phyloP scores from a whole-genome alignment of 192 early-diverging fungal species.

The Coemansia sp. region DNA sequence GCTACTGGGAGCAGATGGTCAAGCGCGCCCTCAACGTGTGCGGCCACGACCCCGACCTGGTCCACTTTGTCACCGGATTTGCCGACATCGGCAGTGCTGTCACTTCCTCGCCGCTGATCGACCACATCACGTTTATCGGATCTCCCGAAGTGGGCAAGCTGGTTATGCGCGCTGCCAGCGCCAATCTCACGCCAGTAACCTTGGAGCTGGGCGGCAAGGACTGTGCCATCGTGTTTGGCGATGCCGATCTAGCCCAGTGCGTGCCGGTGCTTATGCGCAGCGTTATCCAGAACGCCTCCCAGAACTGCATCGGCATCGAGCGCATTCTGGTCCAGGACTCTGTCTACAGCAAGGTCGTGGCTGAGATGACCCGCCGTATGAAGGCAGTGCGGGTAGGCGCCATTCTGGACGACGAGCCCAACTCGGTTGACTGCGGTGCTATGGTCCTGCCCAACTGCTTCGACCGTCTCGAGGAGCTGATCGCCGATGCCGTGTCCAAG shows the following conservation, averaged over 20 bases:
- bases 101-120: conserved; percentile 56
- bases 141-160: conserved; percentile 77
- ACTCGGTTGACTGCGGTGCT: conserved; percentile 72
- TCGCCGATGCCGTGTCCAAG: conserved; percentile 72
- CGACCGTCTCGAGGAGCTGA: conserved; percentile 59
- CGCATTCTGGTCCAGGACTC: conserved; percentile 71
- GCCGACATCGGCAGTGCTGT: conserved; percentile 78
- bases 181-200: conserved; percentile 72
- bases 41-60: conserved; percentile 74
- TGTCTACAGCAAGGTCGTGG: conserved; percentile 68
- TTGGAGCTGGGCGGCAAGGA: conserved; percentile 94
- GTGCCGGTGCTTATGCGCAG: conserved; percentile 76
- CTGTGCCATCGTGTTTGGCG: conserved; percentile 75
- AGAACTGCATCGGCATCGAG: conserved; percentile 90
- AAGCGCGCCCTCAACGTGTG: conserved; percentile 63
- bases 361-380: conserved; percentile 60
- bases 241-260: conserved; percentile 65
- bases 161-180: conserved; percentile 70
- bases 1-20: conserved; percentile 65
- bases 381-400: conserved; percentile 66
- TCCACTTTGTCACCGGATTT: conserved; percentile 77
- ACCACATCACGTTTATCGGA: conserved; percentile 86
- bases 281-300: conserved; percentile 83
- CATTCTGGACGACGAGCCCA: conserved; percentile 61
- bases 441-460: conserved; percentile 71